Evolutionary conservation across 2,329 filamentous ascomycete genomes (phyloP), one percentile per base, ranked within the genome.

Genomic region (Neospermospora avenae): DNA sequence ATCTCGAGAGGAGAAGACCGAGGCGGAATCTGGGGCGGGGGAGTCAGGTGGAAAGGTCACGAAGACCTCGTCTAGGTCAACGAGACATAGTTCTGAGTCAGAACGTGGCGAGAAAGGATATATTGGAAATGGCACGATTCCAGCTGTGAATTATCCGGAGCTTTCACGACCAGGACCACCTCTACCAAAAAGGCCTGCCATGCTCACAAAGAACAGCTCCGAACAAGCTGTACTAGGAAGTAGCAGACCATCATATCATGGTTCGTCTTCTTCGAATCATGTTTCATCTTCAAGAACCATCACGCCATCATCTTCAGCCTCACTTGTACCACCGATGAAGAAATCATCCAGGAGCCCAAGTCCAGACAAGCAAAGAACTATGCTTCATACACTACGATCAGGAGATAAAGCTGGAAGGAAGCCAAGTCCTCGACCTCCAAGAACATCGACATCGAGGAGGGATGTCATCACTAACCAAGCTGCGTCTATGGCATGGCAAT

Each of bases 111-210:
- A 73, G 10, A 72, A 74, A 11, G 86, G 84, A 3, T 93, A 85
- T 80, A 88, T 96, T 69, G 92, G 90, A 42, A 82, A 87, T 64
- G 90, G 91, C 13, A 95, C 90, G 1, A 87, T 96, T 64, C 91
- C 90, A 49, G 88, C 90, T 7, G 84, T 93, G 52, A 86, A 82
- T 61, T 96, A 96, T 71, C 83, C 86, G 4, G 88, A 96, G 67
- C 79, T 96, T n/a, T 88, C 89, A n/a, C 85, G 86, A 59, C 89
- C 89, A 13, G 39, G 49, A 39, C 70, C 76, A 13, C 76, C 85
- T 10, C 80, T 81, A 52, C 80, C 89, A 24, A 83, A 84, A 25
- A 72, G 82, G 42, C 81, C 83, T n/a, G 74, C 49, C 69, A 77
- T 72, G 63, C 69, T 58, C 62, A 71, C 73, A 56, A 81, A 78